Evolutionary conservation across 1,284 basidiomycete genomes (phyloP), one percentile per base, ranked within the genome.

Genomic region (Melampsora abietis-canadensis): DNA sequence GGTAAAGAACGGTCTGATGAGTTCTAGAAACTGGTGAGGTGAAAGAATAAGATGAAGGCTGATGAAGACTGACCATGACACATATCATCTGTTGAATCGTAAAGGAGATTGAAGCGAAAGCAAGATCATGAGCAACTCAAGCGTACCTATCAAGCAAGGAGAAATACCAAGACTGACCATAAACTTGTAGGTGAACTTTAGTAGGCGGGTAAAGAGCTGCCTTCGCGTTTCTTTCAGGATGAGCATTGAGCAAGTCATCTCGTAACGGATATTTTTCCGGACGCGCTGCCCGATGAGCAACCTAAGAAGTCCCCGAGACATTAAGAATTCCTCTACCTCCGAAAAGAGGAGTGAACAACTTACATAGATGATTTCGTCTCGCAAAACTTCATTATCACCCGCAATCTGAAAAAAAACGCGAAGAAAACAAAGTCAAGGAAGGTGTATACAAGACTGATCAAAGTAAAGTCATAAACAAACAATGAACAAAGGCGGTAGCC

Each of bases 301-400:
- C 17, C 92, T 95, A 78, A 14, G 15, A 27, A 37, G 44, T 59
- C 31, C 12, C n/a, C 15, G 17, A 17, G n/a, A 64, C 47, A 57
- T 48, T 63, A 24, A 69, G 44, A 47, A n/a, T n/a, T n/a, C n/a
- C n/a, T n/a, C n/a, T n/a, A 57, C 62, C 21, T 19, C 74, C 6
- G 34, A 62, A 24, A n/a, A 37, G 27, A 17, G 40, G 12, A 57
- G 21, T 2, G 1, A 15, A 46, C 85, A 90, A 79, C 78, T 92
- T 90, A 86, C 83, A 80, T 92, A 98, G 48, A 97, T 87, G 63
- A 93, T 89, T 82, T 98, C 94, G 80, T 98, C 95, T 64, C 92
- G 85, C 57, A 98, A 83, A 0, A 97, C 93, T 82, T 98, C 95
- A 78, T 89, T 89, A 78, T 98, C 90, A 47, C 95, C 90, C 0